Evolutionary conservation across 768 basidiomycete genomes (phyloP), one percentile per base, ranked within the genome.

Genomic region (Lactarius quietus): DNA sequence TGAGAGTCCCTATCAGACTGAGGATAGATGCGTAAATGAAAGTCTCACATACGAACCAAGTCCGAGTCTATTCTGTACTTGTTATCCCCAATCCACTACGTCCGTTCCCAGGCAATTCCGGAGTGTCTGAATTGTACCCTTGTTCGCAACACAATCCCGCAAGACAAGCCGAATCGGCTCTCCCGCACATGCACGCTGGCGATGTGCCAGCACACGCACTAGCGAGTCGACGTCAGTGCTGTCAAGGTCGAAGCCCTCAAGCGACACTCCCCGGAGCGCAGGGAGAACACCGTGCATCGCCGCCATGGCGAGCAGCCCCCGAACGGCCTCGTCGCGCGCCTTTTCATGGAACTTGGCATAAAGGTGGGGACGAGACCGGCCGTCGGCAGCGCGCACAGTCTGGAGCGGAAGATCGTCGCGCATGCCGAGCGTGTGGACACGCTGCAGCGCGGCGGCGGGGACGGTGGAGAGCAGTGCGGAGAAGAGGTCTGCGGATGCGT

Each of bases 241-340:
- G 15, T 64, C 36, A 10, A 61, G 14, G 29, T 41, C 48, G 1
- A 65, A 12, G 48, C 36, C 45, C 23, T 61, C 36, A 2, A 65
- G 36, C 6, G 55, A 61, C 6, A 65, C 17, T 10, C 6, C 18
- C 10, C 55, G 55, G 4, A 65, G 56, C 26, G 36, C 43, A 29
- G 64, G 64, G 23, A 65, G 59, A 23, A 39, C 41, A 12, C 20
- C 54, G 14, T 56, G 33, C n/a, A n/a, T 48, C 41, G 18, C 59
- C 28, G 57, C 36, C n/a, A 65, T 23, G 7, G 59, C 59, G 28
- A 61, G 59, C 54, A 65, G 59, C 59, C 64, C 64, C 54, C 43
- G 54, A 28, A 52, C 64, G 36, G 55, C 64, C 64, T 65, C 64
- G 59, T 61, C 64, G 14, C 41, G 58, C 54, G 53, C 63, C 33